Base-by-base conservation (phyloP, 306 rosid species). In the Prunus salicina region DNA sequence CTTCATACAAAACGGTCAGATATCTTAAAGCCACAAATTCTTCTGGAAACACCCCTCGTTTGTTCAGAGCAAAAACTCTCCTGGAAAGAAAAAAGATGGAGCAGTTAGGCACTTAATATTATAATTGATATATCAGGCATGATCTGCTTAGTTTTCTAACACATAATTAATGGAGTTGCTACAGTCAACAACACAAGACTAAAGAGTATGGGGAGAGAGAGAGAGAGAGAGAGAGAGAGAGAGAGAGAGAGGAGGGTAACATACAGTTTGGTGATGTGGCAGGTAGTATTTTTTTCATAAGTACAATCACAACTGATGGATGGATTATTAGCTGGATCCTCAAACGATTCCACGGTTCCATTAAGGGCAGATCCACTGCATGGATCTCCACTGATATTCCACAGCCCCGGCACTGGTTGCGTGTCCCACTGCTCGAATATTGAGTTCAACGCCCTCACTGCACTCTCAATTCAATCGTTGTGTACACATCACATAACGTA, bases 241-340 rank as follows among this genome's bases (percentile, higher is more conserved):
- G 30, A 27, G 34, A 32, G 6, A 32, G 38, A 32, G 38, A 32
- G 38, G 6, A 32, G 38, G 6, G 1, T 32, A 32, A 32, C 34
- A 9, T 81, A 81, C 85, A 81, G 12, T 53, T 58, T 38, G 9
- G 78, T 77, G 60, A 81, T 72, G 6, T 81, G 85, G 78, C 85
- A 81, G 30, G 60, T 66, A n/a, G 51, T 6, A 16, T 14, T 11
- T 12, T 1, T 49, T 1, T 72, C 11, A 13, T 15, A 76, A 51
- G 32, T 11, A 72, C 81, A 81, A 14, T 72, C 13, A 6, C 85
- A 81, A 2, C 3, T 46, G 72, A 81, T 49, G n/a, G 78, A 45
- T 2, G 72, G 78, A 56, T 77, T 72, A 50, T 68, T 75, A 0
- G 0, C 3, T 1, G 0, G 0, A 28, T 3, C 3, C n/a, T 66